Conservation (phyloP, 1,284 basidiomycete genomes). For the Leccinum olivaceoglutinosum region DNA sequence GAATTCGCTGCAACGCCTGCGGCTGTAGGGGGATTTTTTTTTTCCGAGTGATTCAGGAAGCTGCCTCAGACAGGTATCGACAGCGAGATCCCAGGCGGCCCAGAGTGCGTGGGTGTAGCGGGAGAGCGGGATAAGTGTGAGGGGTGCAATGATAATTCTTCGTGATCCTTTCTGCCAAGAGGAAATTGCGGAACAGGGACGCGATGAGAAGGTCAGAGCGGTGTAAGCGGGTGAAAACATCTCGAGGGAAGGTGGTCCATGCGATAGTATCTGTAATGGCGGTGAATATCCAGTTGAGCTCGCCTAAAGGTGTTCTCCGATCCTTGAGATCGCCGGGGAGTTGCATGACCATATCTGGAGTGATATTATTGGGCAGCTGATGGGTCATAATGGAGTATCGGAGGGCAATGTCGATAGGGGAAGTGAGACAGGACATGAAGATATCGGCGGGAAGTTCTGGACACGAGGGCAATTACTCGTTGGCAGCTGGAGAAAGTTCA, state of each 20-base stretch:
- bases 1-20: constrained; percentile 27
- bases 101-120: constrained; percentile 90
- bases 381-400: constrained; percentile 93
- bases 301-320: constrained; percentile 90
- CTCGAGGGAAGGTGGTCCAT: constrained; percentile 94
- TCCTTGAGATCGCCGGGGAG: constrained; percentile 97
- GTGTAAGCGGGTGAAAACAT: constrained; percentile 92
- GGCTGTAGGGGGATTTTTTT: constrained; percentile 36
- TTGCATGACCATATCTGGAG: constrained; percentile 90
- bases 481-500: constrained; percentile 88
- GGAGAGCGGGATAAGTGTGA: constrained; percentile 91
- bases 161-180: constrained; percentile 97
- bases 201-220: constrained; percentile 95
- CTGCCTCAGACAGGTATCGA: constrained; percentile 93
- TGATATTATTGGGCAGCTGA: constrained; percentile 72
- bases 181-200: constrained; percentile 93
- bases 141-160: constrained; percentile 97
- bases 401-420: constrained; percentile 95
- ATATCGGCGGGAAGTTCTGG: constrained; percentile 96
- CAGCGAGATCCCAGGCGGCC: constrained; percentile 97
- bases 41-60: constrained; percentile 82
- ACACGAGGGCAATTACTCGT: constrained; percentile 91
- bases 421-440: constrained; percentile 96
- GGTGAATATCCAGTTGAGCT: constrained; percentile 99
- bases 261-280: constrained; percentile 99